Evolutionary conservation across 495 filamentous ascomycete genomes (phyloP).

Genomic region (Polyplosphaeria fusca): DNA sequence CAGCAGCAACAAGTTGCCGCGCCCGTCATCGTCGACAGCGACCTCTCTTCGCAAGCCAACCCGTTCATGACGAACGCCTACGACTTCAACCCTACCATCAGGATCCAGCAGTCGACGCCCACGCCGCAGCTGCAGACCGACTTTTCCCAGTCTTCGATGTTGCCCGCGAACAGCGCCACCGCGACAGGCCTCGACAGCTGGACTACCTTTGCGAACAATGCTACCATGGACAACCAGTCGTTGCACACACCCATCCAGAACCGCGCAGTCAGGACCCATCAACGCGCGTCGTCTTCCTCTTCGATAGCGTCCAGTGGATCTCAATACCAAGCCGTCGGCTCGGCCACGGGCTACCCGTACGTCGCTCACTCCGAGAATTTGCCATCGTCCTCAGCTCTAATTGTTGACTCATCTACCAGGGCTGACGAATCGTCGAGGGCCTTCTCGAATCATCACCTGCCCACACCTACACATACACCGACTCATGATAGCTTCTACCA

Average conservation of each 20-base stretch:
- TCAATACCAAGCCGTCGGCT: slow-evolving; percentile 33
- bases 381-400: slow-evolving; percentile 27
- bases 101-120: slow-evolving; percentile 37
- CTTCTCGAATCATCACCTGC: slow-evolving; percentile 39
- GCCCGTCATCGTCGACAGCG: slow-evolving; percentile 12
- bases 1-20: slow-evolving; percentile 23
- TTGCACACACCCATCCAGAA: slow-evolving; percentile 26
- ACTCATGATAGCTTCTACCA: slow-evolving; percentile 36
- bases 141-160: slow-evolving; percentile 29
- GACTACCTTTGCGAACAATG: slow-evolving; percentile 28
- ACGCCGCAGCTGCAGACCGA: slow-evolving; percentile 24
- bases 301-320: slow-evolving; percentile 40
- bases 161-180: slow-evolving; percentile 12
- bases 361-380: slow-evolving; percentile 41
- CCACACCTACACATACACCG: slow-evolving; percentile 40
- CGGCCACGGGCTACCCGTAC: slow-evolving; percentile 34
- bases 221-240: slow-evolving; percentile 18
- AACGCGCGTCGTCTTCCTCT: slow-evolving; percentile 39
- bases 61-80: slow-evolving; percentile 33
- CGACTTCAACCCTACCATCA: slow-evolving; percentile 35
- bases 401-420: slow-evolving; percentile 33
- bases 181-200: slow-evolving; percentile 23
- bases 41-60: slow-evolving; percentile 7
- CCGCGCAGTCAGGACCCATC: slow-evolving; percentile 29
- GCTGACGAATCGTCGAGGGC: slow-evolving; percentile 33